Evolutionary conservation across 2,329 filamentous ascomycete genomes (phyloP), one percentile per base, ranked within the genome.

Genomic region (Purpureocillium lavendulum): DNA sequence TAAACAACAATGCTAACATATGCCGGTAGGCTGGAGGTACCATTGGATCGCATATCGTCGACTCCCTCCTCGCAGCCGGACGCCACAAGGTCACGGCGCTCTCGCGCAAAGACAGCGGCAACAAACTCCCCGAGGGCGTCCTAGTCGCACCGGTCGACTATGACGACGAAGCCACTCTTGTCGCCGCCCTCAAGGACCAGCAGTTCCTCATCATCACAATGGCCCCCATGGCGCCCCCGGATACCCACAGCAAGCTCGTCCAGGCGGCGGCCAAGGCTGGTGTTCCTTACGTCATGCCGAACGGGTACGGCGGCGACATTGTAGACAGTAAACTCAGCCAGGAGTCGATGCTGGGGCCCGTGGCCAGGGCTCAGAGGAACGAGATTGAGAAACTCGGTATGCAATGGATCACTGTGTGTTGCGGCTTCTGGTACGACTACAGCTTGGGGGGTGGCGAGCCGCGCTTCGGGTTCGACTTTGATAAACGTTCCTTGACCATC

Each of bases 121-220:
- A 52, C 44, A 57, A 50, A 13, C 49, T 74, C 4, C 71, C 74
- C 3, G 45, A 60, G 1, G 67, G 69, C 9, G 61, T 73, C 17
- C 55, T 56, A 2, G 49, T 63, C 17, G 60, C 55, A 30, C 38
- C 46, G 2, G 60, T 77, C n/a, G 62, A 71, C 49, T 73, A 72
- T 44, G 53, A 60, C 30, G 58, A 68, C 36, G 51, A 62, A 16
- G 47, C 51, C 2, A 61, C 67, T 2, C 49, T 81, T 9, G 60
- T 72, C 1, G 49, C 53, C 1, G 74, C 73, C 3, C 65, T 81
- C 4, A 51, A 59, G 28, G 73, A 61, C 41, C 73, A 80, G 42
- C 65, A 80, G 13, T 68, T 67, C 26, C 58, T 81, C 2, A 60
- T 79, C 46, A 77, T 80, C 39, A 75, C 74, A 9, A 52, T 81